Evolutionary conservation across 1,284 basidiomycete species (phyloP).

Genomic region (Cryptococcus jaspeensis): DNA sequence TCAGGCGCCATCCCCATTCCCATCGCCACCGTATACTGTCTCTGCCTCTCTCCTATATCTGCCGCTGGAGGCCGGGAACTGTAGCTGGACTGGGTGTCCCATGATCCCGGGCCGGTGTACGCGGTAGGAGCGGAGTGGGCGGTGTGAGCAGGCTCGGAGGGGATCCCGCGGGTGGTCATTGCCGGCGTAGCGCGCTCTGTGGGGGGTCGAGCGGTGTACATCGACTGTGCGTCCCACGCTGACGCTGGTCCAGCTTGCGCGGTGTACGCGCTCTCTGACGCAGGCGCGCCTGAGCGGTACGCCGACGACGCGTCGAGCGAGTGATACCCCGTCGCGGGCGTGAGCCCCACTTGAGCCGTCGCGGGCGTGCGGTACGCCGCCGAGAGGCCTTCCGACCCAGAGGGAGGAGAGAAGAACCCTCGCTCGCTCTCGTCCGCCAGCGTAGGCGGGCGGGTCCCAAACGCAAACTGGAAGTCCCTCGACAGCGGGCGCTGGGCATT

Average conservation of each 20-base stretch:
- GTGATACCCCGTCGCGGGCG: background rate
- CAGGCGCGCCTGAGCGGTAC: conserved; percentile 2
- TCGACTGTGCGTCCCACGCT: background rate
- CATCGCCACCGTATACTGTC: too few relatives aligned
- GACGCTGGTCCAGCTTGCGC: conserved; percentile 1
- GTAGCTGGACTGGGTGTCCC: too few relatives aligned
- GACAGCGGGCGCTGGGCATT: conserved; percentile 24
- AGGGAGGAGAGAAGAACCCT: background rate
- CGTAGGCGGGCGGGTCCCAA: conserved; percentile 34
- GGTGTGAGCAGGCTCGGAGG: conserved; percentile 2
- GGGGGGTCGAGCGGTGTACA: conserved; percentile 8
- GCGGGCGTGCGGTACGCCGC: too few relatives aligned
- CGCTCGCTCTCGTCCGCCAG: background rate
- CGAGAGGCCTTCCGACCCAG: too few relatives aligned
- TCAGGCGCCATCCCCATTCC: too few relatives aligned
- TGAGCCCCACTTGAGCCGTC: background rate
- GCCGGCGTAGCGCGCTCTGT: too few relatives aligned
- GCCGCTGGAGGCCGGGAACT: too few relatives aligned
- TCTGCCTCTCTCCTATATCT: too few relatives aligned
- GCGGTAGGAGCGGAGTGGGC: too few relatives aligned
- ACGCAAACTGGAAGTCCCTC: conserved; percentile 41
- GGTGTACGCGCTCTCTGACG: conserved; percentile 1
- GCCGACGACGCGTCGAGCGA: background rate
- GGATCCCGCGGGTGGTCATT: too few relatives aligned
- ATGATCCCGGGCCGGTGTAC: too few relatives aligned